A percentile compares a stretch with the other conserved stretches of the same genome.
Conservation (phyloP, 768 basidiomycete species). For the Termitomyces sp. region DNA sequence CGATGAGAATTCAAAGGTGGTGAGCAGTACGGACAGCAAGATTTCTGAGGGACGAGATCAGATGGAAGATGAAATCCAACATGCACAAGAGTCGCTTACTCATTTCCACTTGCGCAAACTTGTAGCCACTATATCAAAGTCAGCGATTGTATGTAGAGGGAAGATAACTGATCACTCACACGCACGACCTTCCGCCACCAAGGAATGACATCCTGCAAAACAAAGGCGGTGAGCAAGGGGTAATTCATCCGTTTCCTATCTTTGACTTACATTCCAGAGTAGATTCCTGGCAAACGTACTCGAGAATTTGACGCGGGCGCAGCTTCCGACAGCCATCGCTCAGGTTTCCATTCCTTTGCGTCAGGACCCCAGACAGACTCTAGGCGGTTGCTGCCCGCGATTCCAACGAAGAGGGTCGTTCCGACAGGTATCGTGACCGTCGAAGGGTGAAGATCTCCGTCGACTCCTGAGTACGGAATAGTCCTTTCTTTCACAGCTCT, state of each 20-base stretch:
- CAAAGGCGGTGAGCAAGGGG: not conserved
- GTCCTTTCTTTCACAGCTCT: constrained; percentile 41
- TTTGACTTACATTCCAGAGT: constrained; percentile 42
- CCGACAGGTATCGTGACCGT: constrained; percentile 40
- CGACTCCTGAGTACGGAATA: constrained; percentile 31
- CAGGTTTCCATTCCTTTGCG: constrained; percentile 49
- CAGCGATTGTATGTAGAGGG: not conserved
- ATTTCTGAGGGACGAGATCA: constrained; percentile 27
- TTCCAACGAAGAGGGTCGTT: constrained; percentile 45
- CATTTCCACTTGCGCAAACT: constrained; percentile 54
- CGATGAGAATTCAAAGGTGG: constrained; percentile 29
- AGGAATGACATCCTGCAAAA: constrained; percentile 49
- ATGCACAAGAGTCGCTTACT: constrained; percentile 32
- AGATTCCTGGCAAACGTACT: constrained; percentile 44
- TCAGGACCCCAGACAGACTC: constrained; percentile 48
- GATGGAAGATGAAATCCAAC: not conserved
- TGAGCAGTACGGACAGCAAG: constrained; percentile 32
- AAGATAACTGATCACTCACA: constrained; percentile 29
- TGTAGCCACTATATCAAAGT: constrained; percentile 36
- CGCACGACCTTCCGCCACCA: constrained; percentile 49
- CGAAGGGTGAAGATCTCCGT: constrained; percentile 21
- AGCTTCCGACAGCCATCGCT: constrained; percentile 39
- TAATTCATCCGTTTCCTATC: not conserved
- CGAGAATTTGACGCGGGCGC: constrained; percentile 8
- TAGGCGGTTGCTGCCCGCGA: constrained; percentile 44